These are phyloP conservation scores for Chrysochromulina tobinii DNA, from an alignment of 78 protist species.

Conservation along the genomic window DNA sequence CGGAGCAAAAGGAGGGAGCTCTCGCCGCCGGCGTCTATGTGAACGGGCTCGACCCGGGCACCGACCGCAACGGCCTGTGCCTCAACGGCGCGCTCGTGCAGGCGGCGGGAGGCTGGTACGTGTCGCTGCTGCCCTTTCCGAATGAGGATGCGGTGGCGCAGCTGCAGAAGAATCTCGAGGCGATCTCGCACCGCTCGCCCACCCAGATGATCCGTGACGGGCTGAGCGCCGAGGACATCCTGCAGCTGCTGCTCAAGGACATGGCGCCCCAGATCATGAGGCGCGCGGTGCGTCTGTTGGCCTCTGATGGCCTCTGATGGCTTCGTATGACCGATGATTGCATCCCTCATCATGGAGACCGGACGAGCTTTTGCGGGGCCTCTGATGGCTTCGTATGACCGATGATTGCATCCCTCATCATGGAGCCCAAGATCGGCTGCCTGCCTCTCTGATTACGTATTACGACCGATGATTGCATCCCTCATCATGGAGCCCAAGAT, in stretches of 20 bases:
- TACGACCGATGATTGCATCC: no score
- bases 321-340: no score
- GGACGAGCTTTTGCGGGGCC: no score
- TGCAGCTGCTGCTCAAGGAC: neutral
- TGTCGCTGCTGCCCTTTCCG: conserved; percentile 26
- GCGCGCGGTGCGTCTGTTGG: no score
- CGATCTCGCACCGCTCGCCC: neutral
- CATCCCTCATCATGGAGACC: no score
- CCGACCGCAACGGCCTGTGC: neutral
- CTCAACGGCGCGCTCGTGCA: neutral
- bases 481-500: no score
- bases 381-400: no score
- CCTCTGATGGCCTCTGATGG: no score
- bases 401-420: no score
- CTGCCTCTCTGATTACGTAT: no score
- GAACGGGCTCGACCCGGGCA: neutral
- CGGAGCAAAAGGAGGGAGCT: conserved; percentile 27
- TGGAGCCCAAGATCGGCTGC: no score
- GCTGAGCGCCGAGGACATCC: neutral
- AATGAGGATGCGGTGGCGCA: neutral
- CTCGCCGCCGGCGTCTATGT: conserved; percentile 20
- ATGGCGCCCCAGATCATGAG: no score
- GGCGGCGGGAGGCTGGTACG: conserved; percentile 4
- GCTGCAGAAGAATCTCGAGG: neutral
- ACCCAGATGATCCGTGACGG: neutral